These are phyloP conservation scores for Nymphaea thermarum DNA, from an alignment of 164 flowering plant genomes.

Conservation along the genomic window DNA sequence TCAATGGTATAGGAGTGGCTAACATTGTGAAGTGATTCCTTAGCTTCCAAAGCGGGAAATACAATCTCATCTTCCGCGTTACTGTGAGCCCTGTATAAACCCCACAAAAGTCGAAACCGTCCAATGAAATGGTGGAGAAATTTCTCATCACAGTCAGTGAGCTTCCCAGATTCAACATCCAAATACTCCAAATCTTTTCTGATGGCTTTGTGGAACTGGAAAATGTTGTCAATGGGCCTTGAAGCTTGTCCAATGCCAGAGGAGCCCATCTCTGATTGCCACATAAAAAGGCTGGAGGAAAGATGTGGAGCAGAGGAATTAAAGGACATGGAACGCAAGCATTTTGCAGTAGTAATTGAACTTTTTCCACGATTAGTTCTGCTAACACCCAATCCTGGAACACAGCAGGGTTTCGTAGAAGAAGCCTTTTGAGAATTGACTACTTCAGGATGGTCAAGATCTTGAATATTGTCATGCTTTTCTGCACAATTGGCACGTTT, in stretches of 20 bases:
- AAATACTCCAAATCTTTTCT: conserved; percentile 89
- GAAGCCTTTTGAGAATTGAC: conserved; percentile 17
- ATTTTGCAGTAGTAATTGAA: conserved; percentile 54
- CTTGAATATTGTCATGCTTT: conserved; percentile 10
- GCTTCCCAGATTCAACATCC: conserved; percentile 87
- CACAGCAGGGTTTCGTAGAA: conserved; percentile 53
- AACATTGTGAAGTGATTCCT: conserved; percentile 83
- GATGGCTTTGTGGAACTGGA: conserved; percentile 89
- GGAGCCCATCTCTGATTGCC: conserved; percentile 61
- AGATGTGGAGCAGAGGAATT: conserved; percentile 67
- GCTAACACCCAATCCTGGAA: conserved; percentile 77
- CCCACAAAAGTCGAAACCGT: conserved; percentile 83
- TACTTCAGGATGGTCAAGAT: conserved; percentile 6
- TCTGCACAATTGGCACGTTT: conserved; percentile 29
- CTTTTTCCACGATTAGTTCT: conserved; percentile 38
- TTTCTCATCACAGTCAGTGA: conserved; percentile 48
- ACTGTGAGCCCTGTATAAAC: conserved; percentile 88
- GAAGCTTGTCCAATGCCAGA: conserved; percentile 24
- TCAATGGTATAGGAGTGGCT: conserved; percentile 92
- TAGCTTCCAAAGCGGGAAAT: conserved; percentile 91
- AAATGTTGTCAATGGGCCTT: conserved; percentile 83
- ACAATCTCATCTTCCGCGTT: conserved; percentile 98
- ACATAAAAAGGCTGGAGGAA: conserved; percentile 75
- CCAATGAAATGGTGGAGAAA: conserved; percentile 77
- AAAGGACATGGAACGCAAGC: conserved; percentile 49